Conservation (phyloP, 2,329 filamentous ascomycete species). For the Fusarium sp. region DNA sequence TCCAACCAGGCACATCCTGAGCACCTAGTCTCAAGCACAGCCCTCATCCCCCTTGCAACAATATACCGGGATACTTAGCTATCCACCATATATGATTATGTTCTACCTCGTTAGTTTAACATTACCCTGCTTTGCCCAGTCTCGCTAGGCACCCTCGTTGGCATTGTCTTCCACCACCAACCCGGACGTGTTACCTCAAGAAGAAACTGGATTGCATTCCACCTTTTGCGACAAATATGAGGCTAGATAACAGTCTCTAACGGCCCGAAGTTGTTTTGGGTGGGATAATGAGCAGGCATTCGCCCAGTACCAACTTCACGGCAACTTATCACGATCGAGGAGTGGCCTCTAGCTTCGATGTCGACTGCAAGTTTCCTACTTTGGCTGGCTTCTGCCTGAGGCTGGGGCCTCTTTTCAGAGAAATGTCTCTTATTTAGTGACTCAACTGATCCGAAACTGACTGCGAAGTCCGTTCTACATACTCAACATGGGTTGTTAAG, state of each 20-base stretch:
- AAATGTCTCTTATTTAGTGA: conserved; percentile 30
- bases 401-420: conserved; percentile 22
- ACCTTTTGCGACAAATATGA: conserved; percentile 10
- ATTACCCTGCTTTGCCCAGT: conserved; percentile 4
- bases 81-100: conserved; percentile 2
- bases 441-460: conserved; percentile 20
- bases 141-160: conserved; percentile 15
- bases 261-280: conserved; percentile 10
- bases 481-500: conserved; percentile 12
- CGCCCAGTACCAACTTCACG: conserved; percentile 30
- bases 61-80: not conserved
- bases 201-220: conserved; percentile 26
- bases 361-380: conserved; percentile 23
- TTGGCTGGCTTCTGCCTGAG: conserved; percentile 41
- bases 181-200: conserved; percentile 15
- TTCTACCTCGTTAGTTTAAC: conserved; percentile 1
- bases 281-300: conserved; percentile 31
- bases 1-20: conserved; percentile 11
- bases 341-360: conserved; percentile 24
- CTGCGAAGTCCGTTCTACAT: conserved; percentile 9
- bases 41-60: not conserved
- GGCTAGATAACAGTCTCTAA: conserved; percentile 5
- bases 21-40: conserved; percentile 6
- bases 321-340: conserved; percentile 28
- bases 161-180: conserved; percentile 7